Base-by-base conservation (phyloP, 139 green algal genomes). In the Gonium pectorale region DNA sequence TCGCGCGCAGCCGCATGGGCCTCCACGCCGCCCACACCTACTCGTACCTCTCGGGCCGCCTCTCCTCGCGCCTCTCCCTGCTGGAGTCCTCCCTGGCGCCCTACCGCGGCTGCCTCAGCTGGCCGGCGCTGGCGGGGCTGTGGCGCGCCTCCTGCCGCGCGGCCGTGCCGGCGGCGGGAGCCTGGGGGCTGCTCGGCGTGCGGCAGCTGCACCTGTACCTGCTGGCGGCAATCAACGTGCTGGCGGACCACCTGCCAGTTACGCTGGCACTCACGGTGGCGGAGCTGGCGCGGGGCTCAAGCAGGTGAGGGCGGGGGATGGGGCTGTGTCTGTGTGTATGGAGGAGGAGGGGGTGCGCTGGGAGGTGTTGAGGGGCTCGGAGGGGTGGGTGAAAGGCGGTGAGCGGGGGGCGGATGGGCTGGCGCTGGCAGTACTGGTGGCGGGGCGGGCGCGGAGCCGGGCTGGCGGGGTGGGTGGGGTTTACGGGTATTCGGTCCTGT, bases 191-290 rank as follows among this genome's bases (percentile, higher is more conserved):
- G 59, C 75, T 60, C 0, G 43, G 40, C 51, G 60, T 64, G 37
- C 77, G 77, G 60, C 60, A 73, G 77, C 43, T 83, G 17, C 86
- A 89, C 38, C 49, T 86, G 21, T 66, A 46, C 51, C 33, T 93
- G 26, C 69, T 93, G 1, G 81, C 59, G 22, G 86, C 89, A 27
- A 77, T 93, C 33, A 89, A 89, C 86, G 33, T 81, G 13, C 80
- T 89, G 0, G 84, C 80, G n/a, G 31, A 56, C 35, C 66, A 89
- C 56, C 64, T 93, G 66, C 89, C 87, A 5, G 56, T 86, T 9
- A 86, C 86, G 26, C 68, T 93, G 37, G 89, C 82, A 22, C 59
- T 93, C 27, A 70, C 89, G 62, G 51, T 90, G 24, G 82, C 71
- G 13, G 89, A 93, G 44, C 77, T 86, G 75, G 43, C 43, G 35